Evolutionary conservation across 345 rosid species (phyloP).

Genomic region (Populus nigra): DNA sequence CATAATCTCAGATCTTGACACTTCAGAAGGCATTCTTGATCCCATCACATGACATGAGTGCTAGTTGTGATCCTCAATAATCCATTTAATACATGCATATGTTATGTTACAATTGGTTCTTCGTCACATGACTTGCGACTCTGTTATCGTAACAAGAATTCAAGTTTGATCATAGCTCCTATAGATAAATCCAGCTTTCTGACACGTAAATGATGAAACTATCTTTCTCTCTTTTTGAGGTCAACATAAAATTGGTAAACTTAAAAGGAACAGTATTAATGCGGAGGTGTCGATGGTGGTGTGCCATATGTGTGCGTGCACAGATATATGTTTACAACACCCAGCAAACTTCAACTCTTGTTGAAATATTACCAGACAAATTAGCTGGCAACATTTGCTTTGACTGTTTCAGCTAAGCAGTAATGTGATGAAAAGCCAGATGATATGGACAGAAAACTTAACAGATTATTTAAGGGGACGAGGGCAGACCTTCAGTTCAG

Average conservation of each 20-base stretch:
- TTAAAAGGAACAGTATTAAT: not conserved
- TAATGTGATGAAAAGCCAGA: not conserved
- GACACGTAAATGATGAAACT: not conserved
- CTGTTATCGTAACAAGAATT: not conserved
- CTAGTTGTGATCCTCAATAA: not conserved
- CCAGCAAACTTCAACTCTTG: not conserved
- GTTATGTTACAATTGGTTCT: not conserved
- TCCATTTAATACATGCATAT: not conserved
- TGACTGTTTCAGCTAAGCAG: not conserved
- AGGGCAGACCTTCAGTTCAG: constrained; percentile 65
- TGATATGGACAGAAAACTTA: not conserved
- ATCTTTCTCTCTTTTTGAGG: too few relatives aligned
- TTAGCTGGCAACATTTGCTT: constrained; percentile 4
- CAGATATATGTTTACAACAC: not conserved
- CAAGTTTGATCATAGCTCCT: not conserved
- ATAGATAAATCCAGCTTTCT: not conserved
- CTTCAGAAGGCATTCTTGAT: not conserved
- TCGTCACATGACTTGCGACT: not conserved
- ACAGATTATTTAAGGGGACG: not conserved
- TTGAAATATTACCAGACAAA: not conserved
- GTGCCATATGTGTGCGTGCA: not conserved
- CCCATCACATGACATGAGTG: not conserved
- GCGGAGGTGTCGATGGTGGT: not conserved
- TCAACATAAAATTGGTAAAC: not conserved
- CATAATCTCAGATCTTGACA: not conserved